Percentiles rank a stretch among this genome's conserved stretches.
Conservation (phyloP, 805 yeast species). For the Naumovozyma baii region DNA sequence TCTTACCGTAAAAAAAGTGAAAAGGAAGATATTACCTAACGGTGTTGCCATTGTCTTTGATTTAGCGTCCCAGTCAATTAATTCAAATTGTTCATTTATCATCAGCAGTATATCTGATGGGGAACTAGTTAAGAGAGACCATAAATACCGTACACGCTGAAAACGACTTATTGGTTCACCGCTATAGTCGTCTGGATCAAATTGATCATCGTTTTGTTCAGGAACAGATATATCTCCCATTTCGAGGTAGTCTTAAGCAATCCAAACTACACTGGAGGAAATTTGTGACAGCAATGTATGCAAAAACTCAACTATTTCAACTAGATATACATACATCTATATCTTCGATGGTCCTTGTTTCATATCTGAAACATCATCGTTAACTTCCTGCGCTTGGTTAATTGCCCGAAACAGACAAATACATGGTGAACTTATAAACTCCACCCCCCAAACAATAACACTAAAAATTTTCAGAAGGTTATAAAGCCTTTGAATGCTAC, state of each 20-base stretch:
- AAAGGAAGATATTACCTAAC: constrained; percentile 17
- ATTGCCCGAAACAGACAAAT: background rate
- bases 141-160: background rate
- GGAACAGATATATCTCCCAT: too few species aligned
- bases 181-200: background rate
- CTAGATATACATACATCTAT: too few species aligned
- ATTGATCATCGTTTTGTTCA: constrained; percentile 2
- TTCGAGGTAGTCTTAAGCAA: too few species aligned
- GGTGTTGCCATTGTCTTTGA: constrained; percentile 19
- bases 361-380: background rate
- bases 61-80: constrained; percentile 27
- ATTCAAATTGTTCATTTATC: constrained; percentile 16
- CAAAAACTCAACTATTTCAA: too few species aligned
- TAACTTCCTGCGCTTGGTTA: background rate
- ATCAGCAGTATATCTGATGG: constrained; percentile 16
- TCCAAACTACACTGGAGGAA: too few species aligned
- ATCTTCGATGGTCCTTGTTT: background rate
- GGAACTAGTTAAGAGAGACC: constrained; percentile 6
- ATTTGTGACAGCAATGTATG: too few species aligned
- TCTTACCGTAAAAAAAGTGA: constrained; percentile 15
- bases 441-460: too few species aligned
- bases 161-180: constrained; percentile 6
- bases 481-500: too few species aligned
- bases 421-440: too few species aligned
- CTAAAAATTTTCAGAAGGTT: too few species aligned